Percentiles rank a stretch among this genome's conserved stretches.
These are phyloP conservation scores for Globisporangium camurandrum DNA, from an alignment of 352 stramenopile genomes.

Conservation along the genomic window DNA sequence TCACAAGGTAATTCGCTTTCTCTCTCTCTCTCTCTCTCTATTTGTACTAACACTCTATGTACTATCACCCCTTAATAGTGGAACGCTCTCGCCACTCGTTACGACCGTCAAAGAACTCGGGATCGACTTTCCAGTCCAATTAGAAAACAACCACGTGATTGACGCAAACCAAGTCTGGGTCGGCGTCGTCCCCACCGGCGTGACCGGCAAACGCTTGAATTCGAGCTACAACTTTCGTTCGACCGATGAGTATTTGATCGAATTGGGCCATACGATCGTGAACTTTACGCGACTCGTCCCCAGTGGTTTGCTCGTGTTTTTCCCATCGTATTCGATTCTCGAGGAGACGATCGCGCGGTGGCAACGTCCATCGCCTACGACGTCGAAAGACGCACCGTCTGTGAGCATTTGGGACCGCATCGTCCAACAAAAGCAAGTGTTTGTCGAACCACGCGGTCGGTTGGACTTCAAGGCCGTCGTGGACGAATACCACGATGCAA, in stretches of 20 bases:
- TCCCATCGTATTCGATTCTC: conserved; percentile 98
- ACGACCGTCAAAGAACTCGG: conserved; percentile 96
- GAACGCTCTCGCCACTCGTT: conserved; percentile 95
- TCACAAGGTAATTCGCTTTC: conserved; percentile 66
- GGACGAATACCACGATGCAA: conserved; percentile 73
- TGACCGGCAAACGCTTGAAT: conserved; percentile 91
- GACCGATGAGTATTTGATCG: conserved; percentile 90
- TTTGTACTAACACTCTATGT: background rate
- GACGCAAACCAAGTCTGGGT: conserved; percentile 83
- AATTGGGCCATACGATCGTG: conserved; percentile 96
- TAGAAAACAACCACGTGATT: conserved; percentile 99
- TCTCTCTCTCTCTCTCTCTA: background rate
- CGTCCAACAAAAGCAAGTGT: conserved; percentile 66
- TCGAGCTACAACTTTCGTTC: conserved; percentile 93
- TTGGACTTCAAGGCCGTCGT: conserved; percentile 76
- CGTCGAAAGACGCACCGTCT: conserved; percentile 25
- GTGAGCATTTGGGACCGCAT: conserved; percentile 76
- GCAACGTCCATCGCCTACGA: conserved; percentile 27
- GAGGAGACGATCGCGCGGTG: conserved; percentile 79
- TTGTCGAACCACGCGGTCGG: conserved; percentile 65
- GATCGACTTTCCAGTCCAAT: conserved; percentile 91
- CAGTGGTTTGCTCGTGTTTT: conserved; percentile 98
- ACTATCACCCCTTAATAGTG: no score
- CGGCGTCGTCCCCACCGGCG: conserved; percentile 89
- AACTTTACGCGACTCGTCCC: conserved; percentile 93